Evolutionary conservation across 73 alveolate genomes (phyloP).

Genomic region (Tetrahymena malaccensis): DNA sequence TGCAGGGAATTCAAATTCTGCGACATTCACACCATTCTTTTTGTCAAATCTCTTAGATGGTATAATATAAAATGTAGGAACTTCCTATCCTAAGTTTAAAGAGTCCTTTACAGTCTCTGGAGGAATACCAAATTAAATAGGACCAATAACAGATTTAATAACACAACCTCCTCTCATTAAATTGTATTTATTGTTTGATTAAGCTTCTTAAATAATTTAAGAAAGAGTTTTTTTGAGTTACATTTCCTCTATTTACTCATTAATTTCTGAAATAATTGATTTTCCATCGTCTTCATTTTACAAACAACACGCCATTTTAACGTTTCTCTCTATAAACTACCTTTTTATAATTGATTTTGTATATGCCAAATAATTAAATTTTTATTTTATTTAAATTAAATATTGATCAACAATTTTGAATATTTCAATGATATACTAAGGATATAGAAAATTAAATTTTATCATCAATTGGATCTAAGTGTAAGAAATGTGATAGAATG

Average conservation of each 20-base stretch:
- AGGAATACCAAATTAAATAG: slow-evolving; percentile 36
- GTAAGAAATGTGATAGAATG: background rate
- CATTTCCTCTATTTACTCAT: background rate
- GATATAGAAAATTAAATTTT: background rate
- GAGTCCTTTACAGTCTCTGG: slow-evolving; percentile 43
- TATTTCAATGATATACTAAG: background rate
- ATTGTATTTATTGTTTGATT: background rate
- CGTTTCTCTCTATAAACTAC: background rate
- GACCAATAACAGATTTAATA: slow-evolving; percentile 13
- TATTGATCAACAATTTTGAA: background rate
- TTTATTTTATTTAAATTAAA: too few relatives aligned
- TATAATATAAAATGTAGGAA: slow-evolving; percentile 22
- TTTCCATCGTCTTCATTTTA: background rate
- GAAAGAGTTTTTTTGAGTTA: background rate
- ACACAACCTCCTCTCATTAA: slow-evolving; percentile 21
- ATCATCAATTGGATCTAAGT: background rate
- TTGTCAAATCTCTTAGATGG: slow-evolving; percentile 37
- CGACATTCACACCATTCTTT: slow-evolving; percentile 39
- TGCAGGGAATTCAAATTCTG: slow-evolving; percentile 44
- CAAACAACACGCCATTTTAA: background rate
- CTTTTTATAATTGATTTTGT: too few relatives aligned
- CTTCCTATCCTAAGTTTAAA: slow-evolving; percentile 21
- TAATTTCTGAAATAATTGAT: background rate
- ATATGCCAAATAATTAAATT: too few relatives aligned
- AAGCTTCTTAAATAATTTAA: background rate